Percentiles rank a stretch among this genome's conserved stretches.
These are phyloP conservation scores for Pichia sp. DNA, from an alignment of 1,139 yeast species.

Conservation along the genomic window DNA sequence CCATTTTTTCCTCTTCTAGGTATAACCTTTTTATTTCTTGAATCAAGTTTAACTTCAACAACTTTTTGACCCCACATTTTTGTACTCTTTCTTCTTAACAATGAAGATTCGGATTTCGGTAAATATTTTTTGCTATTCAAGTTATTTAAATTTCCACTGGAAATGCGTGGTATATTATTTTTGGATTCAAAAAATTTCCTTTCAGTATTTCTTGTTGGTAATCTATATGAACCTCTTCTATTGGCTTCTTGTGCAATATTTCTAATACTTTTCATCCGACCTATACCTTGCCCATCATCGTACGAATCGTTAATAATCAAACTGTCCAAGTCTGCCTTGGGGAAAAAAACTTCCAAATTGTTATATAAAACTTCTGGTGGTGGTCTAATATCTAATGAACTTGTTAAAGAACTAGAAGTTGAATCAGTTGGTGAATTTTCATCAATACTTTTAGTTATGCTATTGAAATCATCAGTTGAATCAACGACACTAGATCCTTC, in stretches of 20 bases:
- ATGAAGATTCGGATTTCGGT: no score
- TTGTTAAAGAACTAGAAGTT: conserved; percentile 13
- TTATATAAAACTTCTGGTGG: conserved; percentile 92
- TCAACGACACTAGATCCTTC: background rate
- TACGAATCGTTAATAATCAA: conserved; percentile 73
- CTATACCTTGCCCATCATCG: conserved; percentile 16
- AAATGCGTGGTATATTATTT: no score
- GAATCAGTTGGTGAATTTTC: background rate
- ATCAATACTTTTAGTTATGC: background rate
- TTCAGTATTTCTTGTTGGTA: background rate
- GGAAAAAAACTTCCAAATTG: conserved; percentile 87
- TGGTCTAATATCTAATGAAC: conserved; percentile 68
- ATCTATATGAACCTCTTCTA: conserved; percentile 39
- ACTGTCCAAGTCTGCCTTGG: conserved; percentile 85
- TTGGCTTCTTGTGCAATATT: conserved; percentile 91
- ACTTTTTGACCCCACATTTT: conserved; percentile 97
- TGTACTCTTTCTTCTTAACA: conserved; percentile 68
- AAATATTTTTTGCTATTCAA: no score
- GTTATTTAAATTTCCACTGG: no score
- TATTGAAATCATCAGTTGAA: background rate
- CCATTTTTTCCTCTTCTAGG: conserved; percentile 51
- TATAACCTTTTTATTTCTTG: conserved; percentile 10
- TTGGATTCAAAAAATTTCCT: no score
- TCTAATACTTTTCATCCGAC: conserved; percentile 80
- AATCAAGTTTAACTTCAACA: conserved; percentile 59